phyloP scores from a whole-genome alignment of 2,329 filamentous ascomycete genomes.

The Emericellopsis atlantica region DNA sequence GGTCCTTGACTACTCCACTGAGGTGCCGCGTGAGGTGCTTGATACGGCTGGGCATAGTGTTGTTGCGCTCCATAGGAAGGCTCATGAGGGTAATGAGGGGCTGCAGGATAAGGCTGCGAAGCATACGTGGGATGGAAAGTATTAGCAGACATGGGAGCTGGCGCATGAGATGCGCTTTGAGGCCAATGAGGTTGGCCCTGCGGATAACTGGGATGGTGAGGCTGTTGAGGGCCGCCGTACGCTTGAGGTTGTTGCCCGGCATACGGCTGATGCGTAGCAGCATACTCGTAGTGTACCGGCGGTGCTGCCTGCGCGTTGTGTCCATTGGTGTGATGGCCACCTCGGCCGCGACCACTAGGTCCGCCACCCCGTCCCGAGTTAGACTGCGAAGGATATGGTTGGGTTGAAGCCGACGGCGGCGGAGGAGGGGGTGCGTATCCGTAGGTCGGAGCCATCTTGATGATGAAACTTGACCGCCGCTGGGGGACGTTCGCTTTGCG shows the following conservation, averaged over 20 bases:
- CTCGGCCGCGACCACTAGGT: slow-evolving; percentile 19
- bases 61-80: slow-evolving; percentile 11
- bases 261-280: not conserved
- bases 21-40: no score
- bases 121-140: slow-evolving; percentile 49
- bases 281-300: no score
- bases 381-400: slow-evolving; percentile 7
- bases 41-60: not conserved
- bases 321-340: slow-evolving; percentile 21
- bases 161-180: slow-evolving; percentile 28
- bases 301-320: slow-evolving; percentile 8
- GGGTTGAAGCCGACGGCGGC: slow-evolving; percentile 14
- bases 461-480: no score
- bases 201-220: slow-evolving; percentile 19
- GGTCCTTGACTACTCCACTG: not conserved
- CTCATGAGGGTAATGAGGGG: slow-evolving; percentile 2
- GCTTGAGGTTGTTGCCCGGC: slow-evolving; percentile 18
- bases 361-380: slow-evolving; percentile 23
- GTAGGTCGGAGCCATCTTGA: slow-evolving; percentile 30
- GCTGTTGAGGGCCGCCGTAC: slow-evolving; percentile 26
- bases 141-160: slow-evolving; percentile 33
- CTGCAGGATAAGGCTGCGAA: slow-evolving; percentile 33
- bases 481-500: no score
- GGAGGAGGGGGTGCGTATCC: slow-evolving; percentile 42
- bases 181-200: slow-evolving; percentile 27